A percentile compares a stretch with the other conserved stretches of the same genome.
Evolutionary conservation across 176 grass and related monocot genomes (phyloP).

Genomic region (Saccharum officinarum): DNA sequence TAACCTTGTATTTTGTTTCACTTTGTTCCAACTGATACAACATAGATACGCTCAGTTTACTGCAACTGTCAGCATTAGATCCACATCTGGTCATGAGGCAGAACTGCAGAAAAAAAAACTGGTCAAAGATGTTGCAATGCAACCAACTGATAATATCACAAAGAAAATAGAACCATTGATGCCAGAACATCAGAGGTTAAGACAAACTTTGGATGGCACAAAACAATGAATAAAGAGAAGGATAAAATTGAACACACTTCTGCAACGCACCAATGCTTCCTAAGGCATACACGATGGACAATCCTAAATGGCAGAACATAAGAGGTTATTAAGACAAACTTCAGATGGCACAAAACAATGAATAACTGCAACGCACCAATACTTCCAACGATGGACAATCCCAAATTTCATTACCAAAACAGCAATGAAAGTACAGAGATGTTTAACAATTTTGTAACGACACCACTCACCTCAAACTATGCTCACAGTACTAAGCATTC

Average conservation of each 20-base stretch:
- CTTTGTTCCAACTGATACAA: neutral
- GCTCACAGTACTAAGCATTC: too few species aligned
- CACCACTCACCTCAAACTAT: neutral
- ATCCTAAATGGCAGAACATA: too few species aligned
- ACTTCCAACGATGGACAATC: neutral
- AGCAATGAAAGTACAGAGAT: neutral
- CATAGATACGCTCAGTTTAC: neutral
- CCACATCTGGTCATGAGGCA: neutral
- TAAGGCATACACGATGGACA: neutral
- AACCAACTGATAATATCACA: neutral
- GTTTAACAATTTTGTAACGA: neutral
- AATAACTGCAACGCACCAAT: too few species aligned
- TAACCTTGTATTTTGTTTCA: neutral
- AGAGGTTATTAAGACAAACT: too few species aligned
- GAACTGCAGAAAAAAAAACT: neutral
- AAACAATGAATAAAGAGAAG: neutral
- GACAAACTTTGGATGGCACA: neutral
- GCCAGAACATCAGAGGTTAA: slow-evolving; percentile 1
- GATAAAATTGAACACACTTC: neutral
- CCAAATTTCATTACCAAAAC: neutral
- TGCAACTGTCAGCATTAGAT: neutral
- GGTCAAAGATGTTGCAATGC: neutral
- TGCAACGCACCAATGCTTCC: neutral
- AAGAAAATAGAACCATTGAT: neutral
- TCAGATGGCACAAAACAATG: too few species aligned